A percentile compares a stretch with the other conserved stretches of the same genome.
phyloP scores from a whole-genome alignment of 225 moss, liverwort and hornwort genomes.

The Pseudisothecium myosuroides region DNA sequence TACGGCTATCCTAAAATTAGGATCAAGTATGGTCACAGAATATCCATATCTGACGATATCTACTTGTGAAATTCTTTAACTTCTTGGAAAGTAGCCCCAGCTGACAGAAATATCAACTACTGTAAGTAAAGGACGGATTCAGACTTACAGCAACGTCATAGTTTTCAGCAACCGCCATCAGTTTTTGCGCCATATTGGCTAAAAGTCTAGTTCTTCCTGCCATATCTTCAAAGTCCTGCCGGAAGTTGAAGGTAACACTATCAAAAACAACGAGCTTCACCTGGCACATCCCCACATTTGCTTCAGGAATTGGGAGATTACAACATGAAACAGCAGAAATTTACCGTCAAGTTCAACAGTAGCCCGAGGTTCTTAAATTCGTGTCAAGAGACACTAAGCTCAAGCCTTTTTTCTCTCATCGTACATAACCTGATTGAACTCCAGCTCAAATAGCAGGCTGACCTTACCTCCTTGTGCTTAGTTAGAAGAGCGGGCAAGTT shows the following conservation, averaged over 20 bases:
- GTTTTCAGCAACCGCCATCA: slow-evolving; percentile 65
- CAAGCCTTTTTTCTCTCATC: neutral
- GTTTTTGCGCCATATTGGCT: slow-evolving; percentile 63
- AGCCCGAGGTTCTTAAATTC: neutral
- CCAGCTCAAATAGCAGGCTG: neutral
- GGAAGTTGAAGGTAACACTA: slow-evolving; percentile 89
- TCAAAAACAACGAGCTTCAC: slow-evolving; percentile 88
- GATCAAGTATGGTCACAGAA: neutral
- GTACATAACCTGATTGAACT: neutral
- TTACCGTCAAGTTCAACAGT: neutral
- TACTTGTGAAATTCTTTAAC: neutral
- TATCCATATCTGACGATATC: neutral
- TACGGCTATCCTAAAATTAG: neutral
- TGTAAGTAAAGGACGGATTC: neutral
- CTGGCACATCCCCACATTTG: slow-evolving; percentile 26
- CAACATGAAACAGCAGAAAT: neutral
- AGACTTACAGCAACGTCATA: slow-evolving; percentile 78
- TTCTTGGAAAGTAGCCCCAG: neutral
- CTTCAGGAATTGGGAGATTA: neutral
- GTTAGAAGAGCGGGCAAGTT: slow-evolving; percentile 51
- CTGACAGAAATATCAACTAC: neutral
- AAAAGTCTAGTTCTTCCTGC: slow-evolving; percentile 71
- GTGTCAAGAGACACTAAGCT: neutral
- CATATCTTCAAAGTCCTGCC: slow-evolving; percentile 94
- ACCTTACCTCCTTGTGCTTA: slow-evolving; percentile 47